Conservation (phyloP, 2,329 filamentous ascomycete species). For the Thielaviopsis euricoi region DNA sequence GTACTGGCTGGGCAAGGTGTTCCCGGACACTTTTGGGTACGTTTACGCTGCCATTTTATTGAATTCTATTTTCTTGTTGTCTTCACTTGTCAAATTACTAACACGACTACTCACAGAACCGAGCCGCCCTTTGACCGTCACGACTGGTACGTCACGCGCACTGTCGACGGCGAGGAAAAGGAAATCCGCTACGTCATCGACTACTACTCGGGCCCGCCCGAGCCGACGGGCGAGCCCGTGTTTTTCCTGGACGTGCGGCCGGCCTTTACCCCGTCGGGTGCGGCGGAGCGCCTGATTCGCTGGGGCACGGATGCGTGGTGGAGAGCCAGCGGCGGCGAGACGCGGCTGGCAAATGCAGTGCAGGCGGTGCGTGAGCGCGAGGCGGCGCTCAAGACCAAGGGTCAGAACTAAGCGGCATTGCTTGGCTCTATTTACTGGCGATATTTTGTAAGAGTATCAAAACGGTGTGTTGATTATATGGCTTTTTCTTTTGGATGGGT, state of each 20-base stretch:
- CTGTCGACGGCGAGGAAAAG: slow-evolving; percentile 47
- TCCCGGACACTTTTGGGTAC: slow-evolving; percentile 63
- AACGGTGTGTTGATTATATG: background rate
- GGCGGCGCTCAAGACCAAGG: background rate
- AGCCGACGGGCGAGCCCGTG: slow-evolving; percentile 75
- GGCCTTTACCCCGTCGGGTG: slow-evolving; percentile 64
- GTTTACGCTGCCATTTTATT: slow-evolving; percentile 18
- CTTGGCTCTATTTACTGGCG: background rate
- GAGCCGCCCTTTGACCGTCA: slow-evolving; percentile 90
- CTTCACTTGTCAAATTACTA: slow-evolving; percentile 13
- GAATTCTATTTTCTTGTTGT: too few species aligned
- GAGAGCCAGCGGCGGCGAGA: slow-evolving; percentile 54
- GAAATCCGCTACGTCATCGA: slow-evolving; percentile 93
- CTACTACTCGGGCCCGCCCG: slow-evolving; percentile 75
- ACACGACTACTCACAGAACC: slow-evolving; percentile 36
- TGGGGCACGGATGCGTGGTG: slow-evolving; percentile 95
- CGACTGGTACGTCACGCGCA: slow-evolving; percentile 83
- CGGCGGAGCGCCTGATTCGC: slow-evolving; percentile 65
- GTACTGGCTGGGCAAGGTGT: slow-evolving; percentile 62
- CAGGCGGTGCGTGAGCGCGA: background rate
- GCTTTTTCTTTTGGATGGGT: too few species aligned
- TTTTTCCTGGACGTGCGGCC: slow-evolving; percentile 93
- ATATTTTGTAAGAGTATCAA: background rate
- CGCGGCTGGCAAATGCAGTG: slow-evolving; percentile 1
- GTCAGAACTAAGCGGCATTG: background rate